Percentiles rank a stretch among this genome's conserved stretches.
These are phyloP conservation scores for Cryptococcus hybrid DNA, from an alignment of 1,284 basidiomycete genomes.

Conservation along the genomic window DNA sequence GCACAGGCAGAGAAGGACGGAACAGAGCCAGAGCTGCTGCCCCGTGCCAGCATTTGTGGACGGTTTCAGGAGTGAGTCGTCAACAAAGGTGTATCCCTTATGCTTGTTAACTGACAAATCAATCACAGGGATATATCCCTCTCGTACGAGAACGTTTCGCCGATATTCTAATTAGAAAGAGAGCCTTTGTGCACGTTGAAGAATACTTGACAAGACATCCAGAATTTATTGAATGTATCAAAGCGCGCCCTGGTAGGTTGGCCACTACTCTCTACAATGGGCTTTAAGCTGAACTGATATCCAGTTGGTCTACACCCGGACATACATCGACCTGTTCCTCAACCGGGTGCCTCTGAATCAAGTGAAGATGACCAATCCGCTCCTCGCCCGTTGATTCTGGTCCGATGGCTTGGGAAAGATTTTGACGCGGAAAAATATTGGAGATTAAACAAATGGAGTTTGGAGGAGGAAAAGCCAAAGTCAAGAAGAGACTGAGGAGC, in stretches of 20 bases:
- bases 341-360: constrained; percentile 3
- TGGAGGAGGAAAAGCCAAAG: constrained; percentile 45
- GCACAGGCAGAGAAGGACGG: constrained; percentile 14
- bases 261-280: neutral
- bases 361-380: constrained; percentile 12
- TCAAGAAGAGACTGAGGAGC: constrained; percentile 28
- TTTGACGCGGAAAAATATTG: constrained; percentile 41
- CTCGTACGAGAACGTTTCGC: constrained; percentile 45
- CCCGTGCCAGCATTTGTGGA: constrained; percentile 49
- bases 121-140: constrained; percentile 38
- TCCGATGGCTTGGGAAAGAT: constrained; percentile 47
- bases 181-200: constrained; percentile 48
- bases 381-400: constrained; percentile 40
- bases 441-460: constrained; percentile 51
- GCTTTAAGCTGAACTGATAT: neutral
- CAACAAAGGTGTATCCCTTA: neutral
- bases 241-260: constrained; percentile 36
- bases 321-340: constrained; percentile 21
- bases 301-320: constrained; percentile 45
- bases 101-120: neutral
- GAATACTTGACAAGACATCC: constrained; percentile 50
- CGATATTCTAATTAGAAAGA: constrained; percentile 45
- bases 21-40: constrained; percentile 24
- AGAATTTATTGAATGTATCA: constrained; percentile 39
- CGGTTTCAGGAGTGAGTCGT: constrained; percentile 42